Evolutionary conservation across 257 asterid genomes (phyloP), one percentile per base, ranked within the genome.

Genomic region (Knoxia roxburghii): DNA sequence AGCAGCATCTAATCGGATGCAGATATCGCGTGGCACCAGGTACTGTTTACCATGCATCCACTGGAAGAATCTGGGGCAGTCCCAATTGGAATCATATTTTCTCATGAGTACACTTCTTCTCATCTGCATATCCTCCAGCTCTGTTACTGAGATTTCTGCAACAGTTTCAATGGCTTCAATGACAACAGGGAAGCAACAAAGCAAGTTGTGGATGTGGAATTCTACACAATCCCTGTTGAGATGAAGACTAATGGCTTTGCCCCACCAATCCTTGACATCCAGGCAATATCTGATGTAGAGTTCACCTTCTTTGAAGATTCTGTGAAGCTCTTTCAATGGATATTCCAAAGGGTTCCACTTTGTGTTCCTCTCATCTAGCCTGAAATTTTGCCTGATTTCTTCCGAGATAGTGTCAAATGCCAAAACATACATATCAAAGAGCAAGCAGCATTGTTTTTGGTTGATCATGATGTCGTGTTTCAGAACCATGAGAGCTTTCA

Each of bases 101-200:
- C 71, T 86, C 71, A 78, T 69, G 6, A 87, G 72, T 6, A 84
- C 76, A 8, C 37, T 26, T 67, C 95, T 70, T 60, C 82, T 75
- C 65, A 71, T 89, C 63, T 80, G 91, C 87, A 87, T 83, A 9
- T 82, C 91, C 18, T 86, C 95, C 59, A 78, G 81, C 17, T 87
- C 87, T 6, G 72, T 32, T 2, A 88, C 97, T 0, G 97, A 87
- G 48, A 86, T 69, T 74, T 89, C 98, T 21, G 97, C 90, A 3
- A 86, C 96, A 6, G 91, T 71, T 70, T 92, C 98, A 46, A 92
- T 83, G 39, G 97, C 98, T 83, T 92, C 98, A 46, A 92, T 81
- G 63, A 92, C 95, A 12, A 86, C 83, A 0, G 97, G 79, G 55
- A 92, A 89, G 58, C 91, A 86, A 37, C 84, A 82, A 0, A 92